phyloP scores from a whole-genome alignment of 306 rosid genomes.

The Vigna hirtella region DNA sequence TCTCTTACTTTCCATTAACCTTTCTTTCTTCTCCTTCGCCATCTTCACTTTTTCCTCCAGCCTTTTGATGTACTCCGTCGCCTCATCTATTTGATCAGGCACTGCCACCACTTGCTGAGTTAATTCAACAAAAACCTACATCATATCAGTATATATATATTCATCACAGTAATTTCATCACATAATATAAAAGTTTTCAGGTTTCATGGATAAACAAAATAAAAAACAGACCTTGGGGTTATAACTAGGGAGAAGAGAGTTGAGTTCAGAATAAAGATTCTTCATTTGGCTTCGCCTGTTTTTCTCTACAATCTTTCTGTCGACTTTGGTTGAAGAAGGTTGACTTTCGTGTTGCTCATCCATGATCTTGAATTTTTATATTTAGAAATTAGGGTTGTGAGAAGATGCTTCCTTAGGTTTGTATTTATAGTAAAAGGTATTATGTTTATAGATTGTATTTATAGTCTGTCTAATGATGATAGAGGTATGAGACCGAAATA shows the following conservation, averaged over 20 bases:
- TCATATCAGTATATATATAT: background rate
- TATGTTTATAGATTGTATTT: too few species aligned
- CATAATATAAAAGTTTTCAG: background rate
- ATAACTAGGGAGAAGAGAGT: slow-evolving; percentile 68
- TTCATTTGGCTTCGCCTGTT: slow-evolving; percentile 89
- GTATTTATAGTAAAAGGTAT: background rate
- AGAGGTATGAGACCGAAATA: too few species aligned
- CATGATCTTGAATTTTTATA: background rate
- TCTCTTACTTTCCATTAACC: slow-evolving; percentile 30
- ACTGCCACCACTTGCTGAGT: slow-evolving; percentile 53
- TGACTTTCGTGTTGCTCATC: slow-evolving; percentile 35
- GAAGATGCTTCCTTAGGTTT: background rate
- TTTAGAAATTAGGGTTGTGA: background rate
- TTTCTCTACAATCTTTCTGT: slow-evolving; percentile 76
- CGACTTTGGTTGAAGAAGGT: slow-evolving; percentile 54
- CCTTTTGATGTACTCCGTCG: slow-evolving; percentile 59
- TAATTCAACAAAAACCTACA: background rate
- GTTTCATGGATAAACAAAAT: background rate
- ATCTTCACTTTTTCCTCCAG: slow-evolving; percentile 56
- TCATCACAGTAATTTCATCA: background rate
- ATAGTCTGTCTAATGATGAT: too few species aligned
- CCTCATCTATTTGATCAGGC: slow-evolving; percentile 68
- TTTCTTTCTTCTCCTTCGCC: slow-evolving; percentile 52
- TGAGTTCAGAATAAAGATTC: slow-evolving; percentile 67
- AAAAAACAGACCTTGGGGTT: slow-evolving; percentile 51